Evolutionary conservation across 2,329 filamentous ascomycete genomes (phyloP).

Genomic region (Fusarium sp.): DNA sequence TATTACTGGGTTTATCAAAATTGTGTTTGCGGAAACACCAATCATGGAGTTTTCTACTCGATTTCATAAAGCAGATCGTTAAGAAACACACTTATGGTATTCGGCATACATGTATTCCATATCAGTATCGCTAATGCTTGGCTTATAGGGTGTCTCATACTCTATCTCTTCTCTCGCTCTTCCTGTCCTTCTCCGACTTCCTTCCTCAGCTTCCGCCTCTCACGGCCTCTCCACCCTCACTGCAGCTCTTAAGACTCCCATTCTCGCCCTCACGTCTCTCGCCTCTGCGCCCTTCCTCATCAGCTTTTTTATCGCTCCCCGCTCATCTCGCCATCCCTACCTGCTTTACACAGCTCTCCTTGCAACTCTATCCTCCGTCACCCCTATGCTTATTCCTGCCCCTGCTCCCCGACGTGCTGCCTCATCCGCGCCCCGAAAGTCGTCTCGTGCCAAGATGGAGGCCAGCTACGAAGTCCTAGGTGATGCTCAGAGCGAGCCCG

Average conservation of each 20-base stretch:
- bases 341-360: conserved; percentile 86
- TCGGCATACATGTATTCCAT: not conserved
- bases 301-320: conserved; percentile 81
- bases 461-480: conserved; percentile 78
- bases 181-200: conserved; percentile 83
- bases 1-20: conserved; percentile 2
- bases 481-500: conserved; percentile 62
- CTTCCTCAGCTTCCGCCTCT: conserved; percentile 77
- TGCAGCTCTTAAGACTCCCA: conserved; percentile 71
- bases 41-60: not conserved
- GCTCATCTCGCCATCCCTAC: conserved; percentile 84
- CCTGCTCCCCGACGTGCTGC: conserved; percentile 46
- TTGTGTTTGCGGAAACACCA: not conserved
- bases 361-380: conserved; percentile 70
- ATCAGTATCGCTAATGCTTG: conserved; percentile 28
- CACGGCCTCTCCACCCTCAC: conserved; percentile 78
- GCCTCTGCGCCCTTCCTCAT: conserved; percentile 79
- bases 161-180: conserved; percentile 82
- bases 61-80: not conserved
- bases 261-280: conserved; percentile 74
- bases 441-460: conserved; percentile 66
- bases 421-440: conserved; percentile 48
- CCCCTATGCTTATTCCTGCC: conserved; percentile 60
- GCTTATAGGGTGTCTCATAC: conserved; percentile 85
- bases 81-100: not conserved